Percentiles rank a stretch among this genome's conserved stretches.
These are phyloP conservation scores for Tolypocladium ophioglossoides DNA, from an alignment of 2,329 filamentous ascomycete species.

Conservation along the genomic window DNA sequence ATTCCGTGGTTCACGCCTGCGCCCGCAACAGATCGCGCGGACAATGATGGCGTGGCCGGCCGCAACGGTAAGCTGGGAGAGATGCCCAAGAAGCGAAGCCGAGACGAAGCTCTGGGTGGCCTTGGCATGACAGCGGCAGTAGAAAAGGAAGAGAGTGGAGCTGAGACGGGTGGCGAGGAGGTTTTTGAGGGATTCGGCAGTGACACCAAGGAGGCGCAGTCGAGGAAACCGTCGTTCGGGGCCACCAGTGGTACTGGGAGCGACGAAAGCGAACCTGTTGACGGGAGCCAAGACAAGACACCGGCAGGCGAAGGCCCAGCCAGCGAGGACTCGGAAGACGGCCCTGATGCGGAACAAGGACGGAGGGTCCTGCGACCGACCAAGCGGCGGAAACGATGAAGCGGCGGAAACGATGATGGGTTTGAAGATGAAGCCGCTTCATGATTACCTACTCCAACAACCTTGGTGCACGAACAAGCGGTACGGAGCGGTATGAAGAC, in stretches of 20 bases:
- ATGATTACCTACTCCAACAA: slow-evolving; percentile 8
- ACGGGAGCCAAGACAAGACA: slow-evolving; percentile 15
- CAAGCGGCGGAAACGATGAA: slow-evolving; percentile 18
- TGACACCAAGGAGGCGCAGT: slow-evolving; percentile 20
- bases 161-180: slow-evolving; percentile 24
- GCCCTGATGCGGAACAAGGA: background rate
- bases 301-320: slow-evolving; percentile 4
- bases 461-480: background rate
- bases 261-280: slow-evolving; percentile 23
- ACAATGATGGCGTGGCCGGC: slow-evolving; percentile 47
- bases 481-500: background rate
- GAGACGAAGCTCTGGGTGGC: slow-evolving; percentile 39
- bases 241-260: slow-evolving; percentile 20
- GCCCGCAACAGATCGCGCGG: slow-evolving; percentile 46
- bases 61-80: slow-evolving; percentile 73
- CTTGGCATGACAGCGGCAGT: slow-evolving; percentile 22
- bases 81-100: slow-evolving; percentile 73
- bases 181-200: slow-evolving; percentile 27
- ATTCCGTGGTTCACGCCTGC: slow-evolving; percentile 93
- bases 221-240: slow-evolving; percentile 19
- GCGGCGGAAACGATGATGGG: slow-evolving; percentile 14
- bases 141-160: slow-evolving; percentile 18
- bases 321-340: background rate
- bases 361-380: slow-evolving; percentile 4
- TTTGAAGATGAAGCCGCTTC: slow-evolving; percentile 3